Conservation (phyloP, 208 protist species). For the Tritrichomonas foetus region DNA sequence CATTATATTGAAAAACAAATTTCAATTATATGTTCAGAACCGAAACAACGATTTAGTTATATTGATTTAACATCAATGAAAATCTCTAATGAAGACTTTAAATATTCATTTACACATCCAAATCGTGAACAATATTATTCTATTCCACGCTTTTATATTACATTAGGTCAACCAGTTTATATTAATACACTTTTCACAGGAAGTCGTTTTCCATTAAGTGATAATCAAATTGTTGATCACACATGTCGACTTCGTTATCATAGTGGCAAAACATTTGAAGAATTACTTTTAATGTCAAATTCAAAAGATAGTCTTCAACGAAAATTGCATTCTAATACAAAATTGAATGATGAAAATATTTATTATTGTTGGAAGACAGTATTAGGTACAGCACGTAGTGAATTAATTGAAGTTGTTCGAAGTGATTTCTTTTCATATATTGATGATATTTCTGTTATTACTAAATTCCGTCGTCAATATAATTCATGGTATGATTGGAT, state of each 20-base stretch:
- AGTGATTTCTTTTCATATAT: not conserved
- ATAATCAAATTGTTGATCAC: not conserved
- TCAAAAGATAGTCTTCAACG: too few species aligned
- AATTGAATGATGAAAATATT: not conserved
- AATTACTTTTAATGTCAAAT: not conserved
- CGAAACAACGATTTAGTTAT: not conserved
- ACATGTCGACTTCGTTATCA: not conserved
- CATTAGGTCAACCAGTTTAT: constrained; percentile 1
- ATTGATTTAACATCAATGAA: not conserved
- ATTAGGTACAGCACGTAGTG: not conserved
- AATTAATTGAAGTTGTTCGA: not conserved
- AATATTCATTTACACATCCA: constrained; percentile 13
- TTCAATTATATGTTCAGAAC: not conserved
- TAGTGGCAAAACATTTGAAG: not conserved
- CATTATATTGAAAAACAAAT: not conserved
- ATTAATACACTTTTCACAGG: not conserved
- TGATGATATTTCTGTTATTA: not conserved
- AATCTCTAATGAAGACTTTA: not conserved
- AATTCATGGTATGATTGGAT: constrained; percentile 32
- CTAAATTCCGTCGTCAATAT: not conserved
- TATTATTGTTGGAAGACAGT: not conserved
- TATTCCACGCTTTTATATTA: not conserved
- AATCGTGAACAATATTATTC: not conserved
- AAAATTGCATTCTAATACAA: too few species aligned
- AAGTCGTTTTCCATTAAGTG: not conserved